Evolutionary conservation across 495 filamentous ascomycete species (phyloP).

Genomic region (Evansstolkia leycettana): DNA sequence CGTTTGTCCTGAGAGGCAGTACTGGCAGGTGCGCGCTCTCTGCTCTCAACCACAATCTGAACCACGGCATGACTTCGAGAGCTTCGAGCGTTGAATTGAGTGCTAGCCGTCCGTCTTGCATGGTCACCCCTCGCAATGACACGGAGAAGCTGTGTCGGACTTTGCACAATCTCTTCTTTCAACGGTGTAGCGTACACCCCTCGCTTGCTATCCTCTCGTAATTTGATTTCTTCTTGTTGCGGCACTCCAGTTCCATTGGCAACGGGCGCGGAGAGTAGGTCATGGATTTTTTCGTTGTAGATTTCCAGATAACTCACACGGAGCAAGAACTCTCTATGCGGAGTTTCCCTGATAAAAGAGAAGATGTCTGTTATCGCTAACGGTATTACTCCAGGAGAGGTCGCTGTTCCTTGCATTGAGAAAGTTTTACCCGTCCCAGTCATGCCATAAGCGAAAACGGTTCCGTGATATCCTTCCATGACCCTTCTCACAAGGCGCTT

Average conservation of each 20-base stretch:
- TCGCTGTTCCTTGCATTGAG: constrained; percentile 97
- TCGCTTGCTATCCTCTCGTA: constrained; percentile 88
- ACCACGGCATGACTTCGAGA: constrained; percentile 97
- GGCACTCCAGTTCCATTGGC: constrained; percentile 32
- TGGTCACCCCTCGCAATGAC: constrained; percentile 94
- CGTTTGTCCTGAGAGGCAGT: constrained; percentile 56
- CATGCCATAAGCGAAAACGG: constrained; percentile 98
- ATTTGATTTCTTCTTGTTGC: constrained; percentile 81
- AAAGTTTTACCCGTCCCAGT: constrained; percentile 98
- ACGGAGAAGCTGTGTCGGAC: constrained; percentile 84
- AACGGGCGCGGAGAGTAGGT: constrained; percentile 66
- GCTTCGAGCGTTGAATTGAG: constrained; percentile 91
- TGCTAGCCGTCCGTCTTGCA: constrained; percentile 78
- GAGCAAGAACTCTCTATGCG: constrained; percentile 84
- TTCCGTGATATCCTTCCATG: constrained; percentile 98
- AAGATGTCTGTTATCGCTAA: constrained; percentile 98
- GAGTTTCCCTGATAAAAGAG: constrained; percentile 95
- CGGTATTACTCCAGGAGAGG: constrained; percentile 93
- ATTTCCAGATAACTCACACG: constrained; percentile 98
- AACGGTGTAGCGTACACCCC: constrained; percentile 93
- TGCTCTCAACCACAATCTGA: constrained; percentile 94
- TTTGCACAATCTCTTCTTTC: constrained; percentile 98
- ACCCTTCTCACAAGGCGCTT: constrained; percentile 91
- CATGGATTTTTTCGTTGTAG: constrained; percentile 96
- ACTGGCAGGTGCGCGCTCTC: constrained; percentile 58